Conservation (phyloP, 495 filamentous ascomycete species). For the Lichina pygmaea region DNA sequence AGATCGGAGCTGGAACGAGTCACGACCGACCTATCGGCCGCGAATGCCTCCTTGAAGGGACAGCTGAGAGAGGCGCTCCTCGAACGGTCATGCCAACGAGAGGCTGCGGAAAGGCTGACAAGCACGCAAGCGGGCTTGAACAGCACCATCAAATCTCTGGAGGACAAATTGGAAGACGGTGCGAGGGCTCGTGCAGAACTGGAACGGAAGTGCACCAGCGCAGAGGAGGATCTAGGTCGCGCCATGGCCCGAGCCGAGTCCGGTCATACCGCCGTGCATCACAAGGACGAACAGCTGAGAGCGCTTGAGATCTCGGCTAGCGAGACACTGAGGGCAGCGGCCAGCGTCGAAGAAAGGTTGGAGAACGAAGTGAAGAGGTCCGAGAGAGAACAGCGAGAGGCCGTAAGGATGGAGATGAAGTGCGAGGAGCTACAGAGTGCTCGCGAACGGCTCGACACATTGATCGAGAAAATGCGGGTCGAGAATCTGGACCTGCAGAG, state of each 20-base stretch:
- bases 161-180: slow-evolving; percentile 60
- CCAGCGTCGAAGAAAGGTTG: slow-evolving; percentile 47
- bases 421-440: slow-evolving; percentile 26
- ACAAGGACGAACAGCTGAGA: slow-evolving; percentile 44
- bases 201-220: slow-evolving; percentile 46
- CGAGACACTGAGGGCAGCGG: slow-evolving; percentile 49
- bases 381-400: slow-evolving; percentile 47
- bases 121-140: slow-evolving; percentile 24
- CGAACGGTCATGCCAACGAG: slow-evolving; percentile 25
- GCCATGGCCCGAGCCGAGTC: slow-evolving; percentile 50
- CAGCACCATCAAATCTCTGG: slow-evolving; percentile 38
- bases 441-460: slow-evolving; percentile 31
- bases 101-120: slow-evolving; percentile 24
- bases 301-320: slow-evolving; percentile 56
- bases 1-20: slow-evolving; percentile 37
- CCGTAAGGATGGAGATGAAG: slow-evolving; percentile 23
- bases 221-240: slow-evolving; percentile 63
- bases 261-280: slow-evolving; percentile 49
- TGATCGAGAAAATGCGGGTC: slow-evolving; percentile 32
- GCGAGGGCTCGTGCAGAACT: slow-evolving; percentile 51
- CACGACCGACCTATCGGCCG: slow-evolving; percentile 32
- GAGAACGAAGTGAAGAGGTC: slow-evolving; percentile 53
- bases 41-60: slow-evolving; percentile 27
- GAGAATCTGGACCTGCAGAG: slow-evolving; percentile 39
- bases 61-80: slow-evolving; percentile 35